Evolutionary conservation across 2,329 filamentous ascomycete species (phyloP).

Genomic region (Didymella pomorum): DNA sequence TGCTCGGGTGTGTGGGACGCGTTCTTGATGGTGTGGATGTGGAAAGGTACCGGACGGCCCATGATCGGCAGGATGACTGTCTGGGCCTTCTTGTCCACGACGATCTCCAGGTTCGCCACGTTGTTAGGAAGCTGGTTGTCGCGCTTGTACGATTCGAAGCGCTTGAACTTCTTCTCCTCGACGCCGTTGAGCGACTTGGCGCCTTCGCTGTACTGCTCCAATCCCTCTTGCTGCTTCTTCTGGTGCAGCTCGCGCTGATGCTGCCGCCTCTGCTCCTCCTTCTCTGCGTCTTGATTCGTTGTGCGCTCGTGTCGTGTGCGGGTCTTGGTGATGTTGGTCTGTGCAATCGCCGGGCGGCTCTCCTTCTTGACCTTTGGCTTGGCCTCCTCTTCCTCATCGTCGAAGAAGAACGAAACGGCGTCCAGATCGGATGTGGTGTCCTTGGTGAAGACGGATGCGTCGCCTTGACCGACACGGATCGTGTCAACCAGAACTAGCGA

Average conservation of each 20-base stretch:
- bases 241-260: constrained; percentile 89
- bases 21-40: constrained; percentile 98
- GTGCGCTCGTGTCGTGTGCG: constrained; percentile 88
- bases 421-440: constrained; percentile 92
- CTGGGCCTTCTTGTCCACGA: constrained; percentile 88
- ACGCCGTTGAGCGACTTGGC: constrained; percentile 85
- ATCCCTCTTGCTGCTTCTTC: constrained; percentile 90
- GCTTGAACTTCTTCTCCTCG: constrained; percentile 98
- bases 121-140: constrained; percentile 89
- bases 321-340: constrained; percentile 94
- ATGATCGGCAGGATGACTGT: constrained; percentile 96
- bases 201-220: constrained; percentile 84
- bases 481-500: constrained; percentile 93
- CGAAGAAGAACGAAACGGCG: constrained; percentile 97
- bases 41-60: constrained; percentile 96
- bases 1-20: constrained; percentile 97
- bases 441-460: constrained; percentile 89
- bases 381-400: constrained; percentile 85
- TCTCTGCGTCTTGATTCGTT: constrained; percentile 88
- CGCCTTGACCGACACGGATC: constrained; percentile 80
- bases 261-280: constrained; percentile 83
- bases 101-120: constrained; percentile 84
- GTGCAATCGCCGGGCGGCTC: constrained; percentile 84
- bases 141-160: constrained; percentile 98
- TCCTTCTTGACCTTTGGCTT: constrained; percentile 89